Evolutionary conservation across 768 basidiomycete species (phyloP).

Genomic region (Lactifluus pinguis): DNA sequence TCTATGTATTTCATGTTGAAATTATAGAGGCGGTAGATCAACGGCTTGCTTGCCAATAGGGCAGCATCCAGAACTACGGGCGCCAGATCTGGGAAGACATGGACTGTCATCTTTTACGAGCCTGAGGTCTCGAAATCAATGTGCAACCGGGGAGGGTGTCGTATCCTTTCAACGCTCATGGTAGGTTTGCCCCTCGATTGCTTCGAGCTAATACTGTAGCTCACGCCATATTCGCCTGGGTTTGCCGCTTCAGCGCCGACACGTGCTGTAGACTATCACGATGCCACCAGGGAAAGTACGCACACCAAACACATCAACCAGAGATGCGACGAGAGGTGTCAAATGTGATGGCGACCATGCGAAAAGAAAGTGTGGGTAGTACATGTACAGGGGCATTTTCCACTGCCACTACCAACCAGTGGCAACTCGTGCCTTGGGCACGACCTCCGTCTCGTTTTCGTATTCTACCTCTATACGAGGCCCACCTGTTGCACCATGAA

Average conservation of each 20-base stretch:
- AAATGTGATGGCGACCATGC: neutral
- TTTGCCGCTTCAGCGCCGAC: neutral
- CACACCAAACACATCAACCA: neutral
- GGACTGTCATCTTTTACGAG: too few species aligned
- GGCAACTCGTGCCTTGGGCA: neutral
- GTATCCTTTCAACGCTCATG: neutral
- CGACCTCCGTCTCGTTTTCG: constrained; percentile 12
- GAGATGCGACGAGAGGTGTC: neutral
- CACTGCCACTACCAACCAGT: constrained; percentile 10
- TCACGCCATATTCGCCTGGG: neutral
- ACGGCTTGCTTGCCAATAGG: neutral
- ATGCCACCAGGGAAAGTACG: too few species aligned
- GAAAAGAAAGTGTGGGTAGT: neutral
- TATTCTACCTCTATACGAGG: constrained; percentile 15
- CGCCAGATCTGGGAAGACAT: too few species aligned
- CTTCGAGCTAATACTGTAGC: too few species aligned
- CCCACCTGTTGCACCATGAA: constrained; percentile 3
- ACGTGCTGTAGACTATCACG: neutral
- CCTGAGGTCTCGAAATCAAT: neutral
- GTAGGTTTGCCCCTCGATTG: too few species aligned
- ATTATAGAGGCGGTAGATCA: neutral
- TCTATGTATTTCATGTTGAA: neutral
- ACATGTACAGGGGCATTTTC: neutral
- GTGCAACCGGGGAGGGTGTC: neutral
- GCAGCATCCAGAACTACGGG: too few species aligned